Evolutionary conservation across 139 green algal genomes (phyloP).

Genomic region (Tetradesmus obliquus): DNA sequence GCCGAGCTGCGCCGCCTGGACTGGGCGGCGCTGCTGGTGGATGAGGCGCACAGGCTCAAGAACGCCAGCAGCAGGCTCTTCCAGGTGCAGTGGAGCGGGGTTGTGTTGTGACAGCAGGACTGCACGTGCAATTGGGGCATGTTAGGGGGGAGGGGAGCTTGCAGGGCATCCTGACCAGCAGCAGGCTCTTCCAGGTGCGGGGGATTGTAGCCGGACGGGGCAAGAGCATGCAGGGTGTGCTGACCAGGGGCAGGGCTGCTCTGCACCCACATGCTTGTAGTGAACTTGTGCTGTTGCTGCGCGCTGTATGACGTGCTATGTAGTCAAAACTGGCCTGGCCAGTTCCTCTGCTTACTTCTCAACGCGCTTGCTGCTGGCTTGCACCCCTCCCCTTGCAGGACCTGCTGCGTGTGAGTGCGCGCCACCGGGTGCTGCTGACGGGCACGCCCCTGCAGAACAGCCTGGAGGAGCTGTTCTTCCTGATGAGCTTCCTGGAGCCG

Average conservation of each 20-base stretch:
- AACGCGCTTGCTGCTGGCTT: not conserved
- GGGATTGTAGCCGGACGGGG: no score
- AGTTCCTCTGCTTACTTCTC: no score
- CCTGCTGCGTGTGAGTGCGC: conserved; percentile 58
- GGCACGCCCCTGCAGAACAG: conserved; percentile 88
- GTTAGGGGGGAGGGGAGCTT: conserved; percentile 49
- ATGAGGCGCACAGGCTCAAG: conserved; percentile 70
- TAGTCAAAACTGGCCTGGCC: no score
- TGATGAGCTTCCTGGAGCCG: conserved; percentile 86
- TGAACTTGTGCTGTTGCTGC: no score
- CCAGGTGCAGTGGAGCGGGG: not conserved
- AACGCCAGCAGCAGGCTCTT: conserved; percentile 29
- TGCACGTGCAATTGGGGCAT: conserved; percentile 68
- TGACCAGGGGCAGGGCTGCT: not conserved
- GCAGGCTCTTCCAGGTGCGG: conserved; percentile 23
- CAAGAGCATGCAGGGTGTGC: not conserved
- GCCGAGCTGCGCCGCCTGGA: conserved; percentile 32
- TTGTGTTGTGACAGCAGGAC: not conserved
- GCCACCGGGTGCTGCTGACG: conserved; percentile 74
- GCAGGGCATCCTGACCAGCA: not conserved
- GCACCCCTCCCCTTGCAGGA: conserved; percentile 57
- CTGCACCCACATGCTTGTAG: not conserved
- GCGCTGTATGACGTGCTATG: no score
- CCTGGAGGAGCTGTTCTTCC: conserved; percentile 81
- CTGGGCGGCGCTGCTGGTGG: conserved; percentile 73